Conservation (phyloP, 805 yeast species). For the Maudiozyma serrabonitensis region DNA sequence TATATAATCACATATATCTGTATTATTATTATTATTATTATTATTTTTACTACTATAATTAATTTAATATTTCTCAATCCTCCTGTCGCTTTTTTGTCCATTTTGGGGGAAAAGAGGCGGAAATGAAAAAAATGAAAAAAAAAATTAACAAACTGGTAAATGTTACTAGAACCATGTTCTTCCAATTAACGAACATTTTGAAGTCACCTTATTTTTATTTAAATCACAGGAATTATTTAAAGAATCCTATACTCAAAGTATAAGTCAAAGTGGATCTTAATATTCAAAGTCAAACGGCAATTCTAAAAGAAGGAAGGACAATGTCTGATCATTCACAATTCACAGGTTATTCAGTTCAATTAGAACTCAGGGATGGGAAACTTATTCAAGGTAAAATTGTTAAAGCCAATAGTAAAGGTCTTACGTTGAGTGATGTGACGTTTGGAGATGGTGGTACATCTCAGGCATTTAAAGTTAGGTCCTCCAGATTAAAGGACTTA, state of each 20-base stretch:
- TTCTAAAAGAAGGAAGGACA: too few species aligned
- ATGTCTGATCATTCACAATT: conserved; percentile 30
- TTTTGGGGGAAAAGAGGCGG: background rate
- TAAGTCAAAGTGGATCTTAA: too few species aligned
- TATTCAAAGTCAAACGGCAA: too few species aligned
- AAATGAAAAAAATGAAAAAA: background rate
- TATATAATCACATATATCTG: too few species aligned
- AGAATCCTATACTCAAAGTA: too few species aligned
- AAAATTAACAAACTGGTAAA: background rate
- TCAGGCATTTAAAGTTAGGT: conserved; percentile 27
- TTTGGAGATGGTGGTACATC: conserved; percentile 26
- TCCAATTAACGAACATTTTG: background rate
- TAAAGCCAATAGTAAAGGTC: conserved; percentile 32
- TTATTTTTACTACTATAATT: too few species aligned
- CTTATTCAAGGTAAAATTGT: conserved; percentile 34
- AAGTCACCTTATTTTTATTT: too few species aligned
- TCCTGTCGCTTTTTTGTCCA: too few species aligned
- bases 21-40: too few species aligned
- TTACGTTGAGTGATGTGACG: conserved; percentile 32
- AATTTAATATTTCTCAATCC: too few species aligned
- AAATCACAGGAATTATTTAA: too few species aligned
- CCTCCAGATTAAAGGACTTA: conserved; percentile 29
- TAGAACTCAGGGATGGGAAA: conserved; percentile 35
- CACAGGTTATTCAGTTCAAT: conserved; percentile 38
- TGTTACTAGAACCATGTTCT: background rate